Conservation (phyloP, 2,329 filamentous ascomycete species). For the Monilinia fructicola region DNA sequence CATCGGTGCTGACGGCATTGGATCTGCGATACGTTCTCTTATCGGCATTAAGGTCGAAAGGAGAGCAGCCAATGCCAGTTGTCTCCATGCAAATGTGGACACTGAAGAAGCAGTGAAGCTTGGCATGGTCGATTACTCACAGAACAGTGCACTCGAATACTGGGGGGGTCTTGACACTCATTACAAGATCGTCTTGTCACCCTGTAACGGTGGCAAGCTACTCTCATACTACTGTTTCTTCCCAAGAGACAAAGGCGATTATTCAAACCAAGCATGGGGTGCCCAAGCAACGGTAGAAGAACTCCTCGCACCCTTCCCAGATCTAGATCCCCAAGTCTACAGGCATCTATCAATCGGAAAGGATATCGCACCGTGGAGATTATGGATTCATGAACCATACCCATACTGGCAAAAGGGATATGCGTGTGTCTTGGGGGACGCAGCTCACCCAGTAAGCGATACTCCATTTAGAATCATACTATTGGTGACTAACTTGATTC, state of each 20-base stretch:
- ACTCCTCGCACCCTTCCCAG: conserved; percentile 58
- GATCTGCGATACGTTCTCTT: conserved; percentile 57
- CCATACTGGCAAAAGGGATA: conserved; percentile 53
- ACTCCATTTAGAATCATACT: not conserved
- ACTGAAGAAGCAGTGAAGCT: conserved; percentile 59
- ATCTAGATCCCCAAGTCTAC: conserved; percentile 58
- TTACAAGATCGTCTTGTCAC: conserved; percentile 70
- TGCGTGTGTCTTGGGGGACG: conserved; percentile 63
- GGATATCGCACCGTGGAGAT: conserved; percentile 64
- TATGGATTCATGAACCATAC: conserved; percentile 66
- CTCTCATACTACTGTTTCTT: conserved; percentile 73
- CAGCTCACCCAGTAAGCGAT: conserved; percentile 53
- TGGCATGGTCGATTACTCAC: conserved; percentile 62
- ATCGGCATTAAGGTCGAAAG: conserved; percentile 60
- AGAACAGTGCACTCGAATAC: conserved; percentile 63
- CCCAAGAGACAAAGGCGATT: conserved; percentile 58
- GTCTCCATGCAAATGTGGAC: conserved; percentile 63
- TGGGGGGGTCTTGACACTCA: conserved; percentile 66
- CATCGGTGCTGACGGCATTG: conserved; percentile 52
- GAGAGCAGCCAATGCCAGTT: conserved; percentile 59
- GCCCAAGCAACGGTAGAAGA: conserved; percentile 56
- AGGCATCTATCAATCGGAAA: conserved; percentile 58
- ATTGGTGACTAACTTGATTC: not conserved
- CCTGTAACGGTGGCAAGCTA: conserved; percentile 64
- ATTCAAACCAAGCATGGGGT: conserved; percentile 59